These are phyloP conservation scores for Paratrimastix pyriformis DNA, from an alignment of 78 protist species.

Conservation along the genomic window DNA sequence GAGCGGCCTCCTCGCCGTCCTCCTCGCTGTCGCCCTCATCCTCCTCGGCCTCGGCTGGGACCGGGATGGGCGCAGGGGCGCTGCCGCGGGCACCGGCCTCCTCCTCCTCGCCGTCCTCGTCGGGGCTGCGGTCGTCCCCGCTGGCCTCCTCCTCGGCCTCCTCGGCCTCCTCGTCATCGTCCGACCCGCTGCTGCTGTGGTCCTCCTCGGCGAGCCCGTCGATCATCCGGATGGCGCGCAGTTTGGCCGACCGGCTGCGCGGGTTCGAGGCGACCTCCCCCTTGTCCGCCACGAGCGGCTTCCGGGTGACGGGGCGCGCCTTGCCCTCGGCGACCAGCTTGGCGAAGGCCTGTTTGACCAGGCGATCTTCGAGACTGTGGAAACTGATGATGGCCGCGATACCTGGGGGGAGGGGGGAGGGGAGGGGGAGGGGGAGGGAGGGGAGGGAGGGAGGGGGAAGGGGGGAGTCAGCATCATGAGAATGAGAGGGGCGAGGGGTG, in stretches of 20 bases:
- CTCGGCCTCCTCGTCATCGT: not conserved
- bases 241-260: constrained; percentile 12
- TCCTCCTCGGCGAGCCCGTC: not conserved
- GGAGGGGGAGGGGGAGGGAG: not conserved
- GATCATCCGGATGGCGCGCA: not conserved
- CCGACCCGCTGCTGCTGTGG: not conserved
- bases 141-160: not conserved
- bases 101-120: constrained; percentile 6
- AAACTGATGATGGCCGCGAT: not conserved
- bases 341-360: not conserved
- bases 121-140: not conserved
- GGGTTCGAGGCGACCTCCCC: not conserved
- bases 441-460: not conserved
- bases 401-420: not conserved
- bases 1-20: not conserved
- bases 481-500: not conserved
- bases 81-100: not conserved
- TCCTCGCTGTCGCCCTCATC: not conserved
- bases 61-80: not conserved
- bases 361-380: constrained; percentile 6
- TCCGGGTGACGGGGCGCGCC: not conserved
- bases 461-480: not conserved
- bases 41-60: too few relatives aligned
- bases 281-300: not conserved
- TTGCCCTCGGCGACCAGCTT: not conserved